A percentile compares a stretch with the other conserved stretches of the same genome.
phyloP scores from a whole-genome alignment of 1,139 yeast genomes.

The Hanseniaspora uvarum region DNA sequence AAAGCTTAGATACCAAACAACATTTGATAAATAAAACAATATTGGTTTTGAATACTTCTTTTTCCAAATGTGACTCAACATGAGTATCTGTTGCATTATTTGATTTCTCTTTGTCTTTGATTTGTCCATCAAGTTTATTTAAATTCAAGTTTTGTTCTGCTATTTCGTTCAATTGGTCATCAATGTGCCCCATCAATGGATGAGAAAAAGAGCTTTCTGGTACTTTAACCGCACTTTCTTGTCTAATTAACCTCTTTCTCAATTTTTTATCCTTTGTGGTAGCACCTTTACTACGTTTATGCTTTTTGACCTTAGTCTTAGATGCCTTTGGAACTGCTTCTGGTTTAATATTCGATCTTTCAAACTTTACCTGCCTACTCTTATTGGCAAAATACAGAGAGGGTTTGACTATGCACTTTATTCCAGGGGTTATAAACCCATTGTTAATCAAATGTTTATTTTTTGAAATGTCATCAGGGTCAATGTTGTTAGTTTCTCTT shows the following conservation, averaged over 20 bases:
- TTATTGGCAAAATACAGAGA: conserved; percentile 23
- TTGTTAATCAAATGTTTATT: conserved; percentile 4
- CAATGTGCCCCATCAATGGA: not conserved
- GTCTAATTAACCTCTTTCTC: not conserved
- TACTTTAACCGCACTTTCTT: not conserved
- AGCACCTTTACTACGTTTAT: not conserved
- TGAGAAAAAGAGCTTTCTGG: not conserved
- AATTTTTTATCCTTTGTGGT: not conserved
- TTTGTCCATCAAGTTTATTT: not conserved
- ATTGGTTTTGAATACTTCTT: conserved; percentile 3
- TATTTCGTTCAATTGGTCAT: not conserved
- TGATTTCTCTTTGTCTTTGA: not conserved
- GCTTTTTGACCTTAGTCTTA: conserved; percentile 9
- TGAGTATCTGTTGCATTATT: not conserved
- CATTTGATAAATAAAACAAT: conserved; percentile 9
- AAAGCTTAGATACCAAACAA: conserved; percentile 28
- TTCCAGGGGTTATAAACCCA: conserved; percentile 2
- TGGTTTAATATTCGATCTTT: not conserved
- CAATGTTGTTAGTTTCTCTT: conserved; percentile 25
- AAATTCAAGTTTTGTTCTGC: not conserved
- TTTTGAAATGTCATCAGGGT: conserved; percentile 14
- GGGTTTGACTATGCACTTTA: conserved; percentile 20
- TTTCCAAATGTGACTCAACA: not conserved
- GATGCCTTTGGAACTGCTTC: not conserved
- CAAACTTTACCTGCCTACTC: conserved; percentile 1